Conservation (phyloP, 371 early-diverging fungal species). For the Coemansia sp. region DNA sequence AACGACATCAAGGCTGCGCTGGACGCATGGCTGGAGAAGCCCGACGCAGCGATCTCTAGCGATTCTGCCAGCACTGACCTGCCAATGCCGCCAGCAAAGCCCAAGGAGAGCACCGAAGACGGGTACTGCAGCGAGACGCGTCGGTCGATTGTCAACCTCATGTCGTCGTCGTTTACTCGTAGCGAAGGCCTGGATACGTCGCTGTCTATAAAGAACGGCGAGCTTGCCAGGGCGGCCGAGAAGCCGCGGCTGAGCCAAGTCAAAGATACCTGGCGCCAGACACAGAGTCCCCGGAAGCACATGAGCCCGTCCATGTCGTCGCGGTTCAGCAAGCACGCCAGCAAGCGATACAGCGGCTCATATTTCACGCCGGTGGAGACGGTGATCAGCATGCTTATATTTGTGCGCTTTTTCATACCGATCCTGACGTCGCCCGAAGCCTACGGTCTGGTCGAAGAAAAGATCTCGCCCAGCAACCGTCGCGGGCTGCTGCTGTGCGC, state of each 20-base stretch:
- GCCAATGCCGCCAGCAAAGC: neutral
- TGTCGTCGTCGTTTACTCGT: constrained; percentile 30
- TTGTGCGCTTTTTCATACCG: constrained; percentile 64
- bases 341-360: constrained; percentile 37
- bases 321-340: constrained; percentile 29
- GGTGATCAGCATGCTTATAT: constrained; percentile 62
- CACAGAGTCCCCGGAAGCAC: constrained; percentile 28
- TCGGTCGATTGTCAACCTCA: constrained; percentile 18
- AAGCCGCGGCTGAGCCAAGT: constrained; percentile 17
- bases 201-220: constrained; percentile 3
- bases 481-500: constrained; percentile 64
- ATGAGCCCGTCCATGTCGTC: constrained; percentile 19
- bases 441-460: constrained; percentile 49
- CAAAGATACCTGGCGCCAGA: constrained; percentile 33
- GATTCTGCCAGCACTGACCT: neutral
- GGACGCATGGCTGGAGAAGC: constrained; percentile 43
- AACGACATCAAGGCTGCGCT: constrained; percentile 40
- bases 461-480: constrained; percentile 51
- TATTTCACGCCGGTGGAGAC: constrained; percentile 53
- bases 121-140: constrained; percentile 5
- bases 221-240: constrained; percentile 6
- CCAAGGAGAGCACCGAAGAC: constrained; percentile 2
- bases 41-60: constrained; percentile 4
- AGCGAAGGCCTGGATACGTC: constrained; percentile 15
- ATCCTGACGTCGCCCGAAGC: constrained; percentile 62